phyloP scores from a whole-genome alignment of 2,329 filamentous ascomycete genomes.

The Penicillium rolfsii region DNA sequence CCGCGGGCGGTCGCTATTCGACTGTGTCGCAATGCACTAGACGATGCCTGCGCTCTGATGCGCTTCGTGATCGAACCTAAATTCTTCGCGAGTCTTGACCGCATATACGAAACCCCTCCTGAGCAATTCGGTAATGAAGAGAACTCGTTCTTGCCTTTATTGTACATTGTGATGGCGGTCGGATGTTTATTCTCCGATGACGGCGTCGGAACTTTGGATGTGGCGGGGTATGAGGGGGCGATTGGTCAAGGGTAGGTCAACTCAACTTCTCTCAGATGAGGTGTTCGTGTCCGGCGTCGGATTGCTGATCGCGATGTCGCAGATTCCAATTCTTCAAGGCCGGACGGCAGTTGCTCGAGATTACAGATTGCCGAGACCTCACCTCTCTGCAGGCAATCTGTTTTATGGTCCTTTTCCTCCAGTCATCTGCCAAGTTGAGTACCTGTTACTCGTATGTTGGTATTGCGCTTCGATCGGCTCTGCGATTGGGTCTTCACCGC shows the following conservation, averaged over 20 bases:
- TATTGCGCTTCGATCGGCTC: slow-evolving; percentile 73
- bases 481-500: slow-evolving; percentile 77
- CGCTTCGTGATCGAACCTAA: slow-evolving; percentile 79
- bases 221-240: slow-evolving; percentile 53
- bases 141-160: slow-evolving; percentile 68
- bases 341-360: slow-evolving; percentile 65
- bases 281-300: no score
- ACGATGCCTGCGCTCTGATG: slow-evolving; percentile 65
- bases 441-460: slow-evolving; percentile 81
- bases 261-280: background rate
- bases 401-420: slow-evolving; percentile 80
- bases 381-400: slow-evolving; percentile 73
- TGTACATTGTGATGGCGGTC: slow-evolving; percentile 71
- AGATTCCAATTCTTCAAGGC: slow-evolving; percentile 76
- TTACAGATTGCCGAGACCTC: slow-evolving; percentile 70
- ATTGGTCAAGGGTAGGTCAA: slow-evolving; percentile 59
- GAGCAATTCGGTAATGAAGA: slow-evolving; percentile 67
- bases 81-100: slow-evolving; percentile 77
- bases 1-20: slow-evolving; percentile 59
- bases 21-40: slow-evolving; percentile 62
- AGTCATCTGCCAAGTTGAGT: slow-evolving; percentile 76
- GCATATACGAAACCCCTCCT: slow-evolving; percentile 71
- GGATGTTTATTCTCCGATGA: slow-evolving; percentile 73
- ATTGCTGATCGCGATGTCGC: background rate
- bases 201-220: slow-evolving; percentile 53